phyloP scores from a whole-genome alignment of 805 yeast species.

The Hanseniaspora osmophila region DNA sequence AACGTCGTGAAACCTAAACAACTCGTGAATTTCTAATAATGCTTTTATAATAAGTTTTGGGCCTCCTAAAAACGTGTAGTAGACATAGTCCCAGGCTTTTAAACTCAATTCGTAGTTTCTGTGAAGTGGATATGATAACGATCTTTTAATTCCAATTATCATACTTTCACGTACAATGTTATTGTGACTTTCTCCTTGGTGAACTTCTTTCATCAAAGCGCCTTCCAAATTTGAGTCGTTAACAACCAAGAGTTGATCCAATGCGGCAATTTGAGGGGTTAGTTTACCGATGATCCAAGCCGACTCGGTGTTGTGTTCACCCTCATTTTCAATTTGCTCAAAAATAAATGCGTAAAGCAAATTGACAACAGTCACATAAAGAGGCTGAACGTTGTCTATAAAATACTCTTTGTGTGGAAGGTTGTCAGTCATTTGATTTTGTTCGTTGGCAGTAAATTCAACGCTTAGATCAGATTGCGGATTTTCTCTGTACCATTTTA shows the following conservation, averaged over 20 bases:
- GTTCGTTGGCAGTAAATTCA: constrained; percentile 45
- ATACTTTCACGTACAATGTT: constrained; percentile 38
- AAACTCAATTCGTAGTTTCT: constrained; percentile 48
- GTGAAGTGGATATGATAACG: constrained; percentile 68
- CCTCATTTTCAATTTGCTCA: constrained; percentile 61
- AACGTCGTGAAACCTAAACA: constrained; percentile 70
- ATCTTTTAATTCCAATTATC: constrained; percentile 52
- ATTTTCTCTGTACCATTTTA: constrained; percentile 34
- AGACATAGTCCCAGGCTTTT: constrained; percentile 66
- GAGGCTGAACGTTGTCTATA: constrained; percentile 38
- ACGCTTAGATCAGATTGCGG: constrained; percentile 27
- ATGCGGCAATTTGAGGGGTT: constrained; percentile 58
- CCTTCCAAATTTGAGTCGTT: constrained; percentile 5
- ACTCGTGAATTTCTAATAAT: constrained; percentile 48
- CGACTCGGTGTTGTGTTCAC: constrained; percentile 66
- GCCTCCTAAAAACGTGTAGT: constrained; percentile 51
- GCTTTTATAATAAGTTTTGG: constrained; percentile 47
- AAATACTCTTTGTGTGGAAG: constrained; percentile 53
- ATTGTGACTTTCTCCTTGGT: not conserved
- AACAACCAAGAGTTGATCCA: constrained; percentile 38
- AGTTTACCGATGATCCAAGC: constrained; percentile 90
- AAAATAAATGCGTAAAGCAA: constrained; percentile 60
- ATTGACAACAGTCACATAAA: constrained; percentile 50
- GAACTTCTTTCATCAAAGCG: constrained; percentile 5
- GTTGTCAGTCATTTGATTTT: constrained; percentile 44